Base-by-base conservation (phyloP, 2,329 filamentous ascomycete genomes). In the Trichoderma asperellum region DNA sequence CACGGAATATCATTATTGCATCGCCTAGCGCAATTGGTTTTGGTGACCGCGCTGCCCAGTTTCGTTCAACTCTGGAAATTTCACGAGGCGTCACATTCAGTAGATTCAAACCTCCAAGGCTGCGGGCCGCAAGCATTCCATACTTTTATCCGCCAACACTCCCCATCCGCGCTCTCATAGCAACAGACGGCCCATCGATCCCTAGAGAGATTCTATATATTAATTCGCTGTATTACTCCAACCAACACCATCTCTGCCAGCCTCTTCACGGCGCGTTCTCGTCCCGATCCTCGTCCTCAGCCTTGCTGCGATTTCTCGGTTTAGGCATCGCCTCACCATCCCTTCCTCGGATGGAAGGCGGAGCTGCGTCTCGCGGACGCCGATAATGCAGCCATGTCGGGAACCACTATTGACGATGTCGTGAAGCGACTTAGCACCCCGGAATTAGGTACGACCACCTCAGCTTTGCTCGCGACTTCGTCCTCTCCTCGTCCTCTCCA, bases 361-460 rank as follows among this genome's bases (percentile, higher is more conserved):
- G 71, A 70, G 68, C 74, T 73, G 78, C 76, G 74, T 78, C 77
- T 75, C 72, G 73, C 74, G 73, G 76, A 78, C 76, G 81, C 80
- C 75, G 73, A 82, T 84, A 81, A 81, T 82, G 85, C 82, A 83
- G 81, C 77, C 79, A 90, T 90, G 88, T 86, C 87, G 81, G 83
- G 82, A 71, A 85, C 82, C 74, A 84, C 83, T 74, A 87, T 90
- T 76, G 88, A 91, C 72, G 85, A 90, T 80, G 86, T 89, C 77
- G 85, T 89, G 73, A 87, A 86, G 81, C 85, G 86, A 79, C 82
- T 89, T 73, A 84, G 83, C 76, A 82, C 82, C 61, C 79, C 83
- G 69, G 87, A 89, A 73, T 83, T 83, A 76, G 87, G 86, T 89
- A 83, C 71, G 81, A 73, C 68, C 11, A 32, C 63, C 56, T 32